Base-by-base conservation (phyloP, 2,329 filamentous ascomycete species). In the Fusarium sp. region DNA sequence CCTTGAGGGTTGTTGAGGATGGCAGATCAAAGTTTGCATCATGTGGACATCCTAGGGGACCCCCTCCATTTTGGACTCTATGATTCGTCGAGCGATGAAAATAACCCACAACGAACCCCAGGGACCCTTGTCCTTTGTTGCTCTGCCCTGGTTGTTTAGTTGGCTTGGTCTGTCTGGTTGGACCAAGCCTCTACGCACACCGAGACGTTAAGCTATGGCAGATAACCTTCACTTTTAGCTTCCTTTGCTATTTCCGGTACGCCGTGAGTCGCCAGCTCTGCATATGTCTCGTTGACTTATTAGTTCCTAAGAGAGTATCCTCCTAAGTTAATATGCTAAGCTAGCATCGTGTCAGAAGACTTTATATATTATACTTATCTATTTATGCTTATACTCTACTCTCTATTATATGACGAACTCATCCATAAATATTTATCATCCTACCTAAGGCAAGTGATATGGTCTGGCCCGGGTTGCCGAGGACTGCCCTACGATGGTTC, bases 281-380 rank as follows among this genome's bases (percentile, higher is more conserved):
- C 1, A n/a, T 6, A 20, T 13, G 1, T 13, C 38, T 6, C n/a
- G 4, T 20, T 20, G 2, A 1, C 5, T 11, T 40, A 0, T 6
- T 5, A 5, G 9, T 40, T 40, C 37, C 9, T 4, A 16, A n/a
- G 37, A 40, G 38, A 40, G 38, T 2, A 2, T 40, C 11, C 4
- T 6, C 37, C 37, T 2, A 40, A 10, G 13, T 3, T 3, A 0
- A 6, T 22, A 3, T 22, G 1, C 40, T 42, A 4, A 22, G n/a
- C 11, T 13, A 3, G n/a, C 38, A 20, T 42, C 3, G 5, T 13
- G n/a, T 8, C 4, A 14, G n/a, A 42, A 13, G n/a, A 14, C 11
- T 42, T 42, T 3, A 22, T 42, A 22, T 13, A 14, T 6, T 2
- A 22, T 14, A 42, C 40, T 42, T 13, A 22, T 42, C n/a, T 6